phyloP scores from a whole-genome alignment of 2,329 filamentous ascomycete genomes.

The Alternaria infectoria region DNA sequence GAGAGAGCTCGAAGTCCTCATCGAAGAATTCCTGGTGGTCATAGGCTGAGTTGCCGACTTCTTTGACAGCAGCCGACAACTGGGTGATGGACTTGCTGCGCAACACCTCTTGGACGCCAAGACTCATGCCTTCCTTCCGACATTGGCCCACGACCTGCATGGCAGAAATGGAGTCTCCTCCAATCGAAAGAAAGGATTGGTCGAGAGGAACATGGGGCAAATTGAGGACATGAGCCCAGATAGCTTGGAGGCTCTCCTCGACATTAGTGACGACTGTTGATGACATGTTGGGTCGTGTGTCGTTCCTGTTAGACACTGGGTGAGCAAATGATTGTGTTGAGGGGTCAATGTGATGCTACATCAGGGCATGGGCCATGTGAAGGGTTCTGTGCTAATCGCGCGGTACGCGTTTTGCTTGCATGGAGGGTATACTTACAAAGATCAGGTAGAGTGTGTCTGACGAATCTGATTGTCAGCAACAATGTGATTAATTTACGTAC shows the following conservation, averaged over 20 bases:
- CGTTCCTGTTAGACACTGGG: constrained; percentile 2
- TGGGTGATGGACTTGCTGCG: constrained; percentile 54
- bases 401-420: not conserved
- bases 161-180: constrained; percentile 59
- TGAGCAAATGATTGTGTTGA: not conserved
- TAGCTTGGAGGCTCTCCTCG: constrained; percentile 29
- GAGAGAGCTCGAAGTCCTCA: constrained; percentile 39
- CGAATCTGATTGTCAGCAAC: constrained; percentile 10
- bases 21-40: constrained; percentile 34
- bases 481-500: constrained; percentile 3
- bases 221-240: constrained; percentile 43
- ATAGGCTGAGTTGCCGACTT: constrained; percentile 22
- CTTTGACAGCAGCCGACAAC: constrained; percentile 32
- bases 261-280: constrained; percentile 10
- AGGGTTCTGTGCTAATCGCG: not conserved
- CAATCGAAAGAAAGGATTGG: constrained; percentile 52
- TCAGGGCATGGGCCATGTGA: not conserved
- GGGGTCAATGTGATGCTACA: not conserved
- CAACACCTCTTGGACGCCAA: constrained; percentile 58
- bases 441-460: constrained; percentile 12
- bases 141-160: constrained; percentile 58
- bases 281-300: constrained; percentile 9
- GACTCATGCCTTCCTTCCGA: constrained; percentile 53
- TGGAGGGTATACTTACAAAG: constrained; percentile 11
- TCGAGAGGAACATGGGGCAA: constrained; percentile 36